phyloP scores from a whole-genome alignment of 163 green algal species.

The Scenedesmus sp. region DNA sequence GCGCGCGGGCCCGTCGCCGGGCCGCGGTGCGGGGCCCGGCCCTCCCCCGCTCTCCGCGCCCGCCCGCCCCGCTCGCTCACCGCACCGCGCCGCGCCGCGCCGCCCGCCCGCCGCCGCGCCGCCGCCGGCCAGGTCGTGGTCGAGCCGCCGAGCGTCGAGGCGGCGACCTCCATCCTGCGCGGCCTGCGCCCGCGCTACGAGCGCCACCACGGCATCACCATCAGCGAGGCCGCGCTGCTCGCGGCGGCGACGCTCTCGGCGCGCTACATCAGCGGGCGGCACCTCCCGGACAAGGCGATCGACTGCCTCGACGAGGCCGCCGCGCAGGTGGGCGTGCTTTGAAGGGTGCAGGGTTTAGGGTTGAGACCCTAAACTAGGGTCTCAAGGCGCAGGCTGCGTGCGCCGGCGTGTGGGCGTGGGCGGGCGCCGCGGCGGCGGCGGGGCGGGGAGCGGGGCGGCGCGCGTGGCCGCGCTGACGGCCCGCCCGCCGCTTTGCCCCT shows the following conservation, averaged over 20 bases:
- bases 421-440: no score
- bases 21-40: no score
- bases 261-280: slow-evolving; percentile 82
- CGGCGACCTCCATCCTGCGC: slow-evolving; percentile 68
- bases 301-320: slow-evolving; percentile 96
- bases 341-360: background rate
- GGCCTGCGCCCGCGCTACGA: slow-evolving; percentile 70
- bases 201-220: slow-evolving; percentile 60
- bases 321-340: slow-evolving; percentile 51
- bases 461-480: no score
- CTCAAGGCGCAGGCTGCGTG: background rate
- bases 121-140: slow-evolving; percentile 79
- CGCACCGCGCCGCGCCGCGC: no score
- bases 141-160: slow-evolving; percentile 54
- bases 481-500: no score
- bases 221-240: slow-evolving; percentile 65
- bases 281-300: slow-evolving; percentile 86
- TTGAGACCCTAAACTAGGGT: no score
- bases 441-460: no score
- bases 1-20: no score
- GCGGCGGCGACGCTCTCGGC: slow-evolving; percentile 54
- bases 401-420: no score
- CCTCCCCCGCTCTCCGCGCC: no score
- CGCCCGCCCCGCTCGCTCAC: no score
- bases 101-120: no score